Evolutionary conservation across 352 stramenopile genomes (phyloP), one percentile per base, ranked within the genome.

Genomic region (Phytophthora pini): DNA sequence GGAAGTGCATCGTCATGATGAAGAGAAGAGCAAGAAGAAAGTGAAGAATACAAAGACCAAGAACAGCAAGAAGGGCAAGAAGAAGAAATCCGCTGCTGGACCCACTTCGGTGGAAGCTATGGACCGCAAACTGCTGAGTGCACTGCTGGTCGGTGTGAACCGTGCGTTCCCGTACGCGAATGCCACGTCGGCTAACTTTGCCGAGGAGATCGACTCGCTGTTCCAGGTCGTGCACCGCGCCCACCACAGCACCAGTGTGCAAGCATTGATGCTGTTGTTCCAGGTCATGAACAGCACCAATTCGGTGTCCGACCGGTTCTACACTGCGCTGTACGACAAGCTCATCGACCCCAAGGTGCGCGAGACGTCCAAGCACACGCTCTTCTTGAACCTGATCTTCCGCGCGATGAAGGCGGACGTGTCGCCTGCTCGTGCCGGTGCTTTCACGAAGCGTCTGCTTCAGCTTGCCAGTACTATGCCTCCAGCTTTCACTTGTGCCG

Each of bases 341-440:
- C 74, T 99, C 11, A 73, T 87, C n/a, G 84, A 97, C 45, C 70
- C 87, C 8, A 93, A 97, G 39, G 75, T 99, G 55, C 77, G 81
- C 31, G 88, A 96, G 61, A 98, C 95, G 27, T 95, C 86, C 59
- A 97, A 99, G 73, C 82, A 98, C 66, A 99, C 96, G 13, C 82
- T 99, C 52, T 99, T 99, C 55, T 87, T 99, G 22, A 99, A 99
- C 77, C 68, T 99, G n/a, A 66, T 99, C 34, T 99, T 98, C 84
- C 97, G 97, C 49, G 94, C 97, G 10, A 94, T 99, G 62, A 99
- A 99, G 72, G 84, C 86, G 15, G 97, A 99, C 65, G 85, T 86
- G 7, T 90, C 95, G 2, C 62, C 71, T 12, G 84, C 86, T 15
- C 85, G 98, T 24, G 77, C 91, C 1, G 70, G 83, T 39, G 97